Conservation (phyloP, 2,329 filamentous ascomycete species). For the Penicillium hesseltinei region DNA sequence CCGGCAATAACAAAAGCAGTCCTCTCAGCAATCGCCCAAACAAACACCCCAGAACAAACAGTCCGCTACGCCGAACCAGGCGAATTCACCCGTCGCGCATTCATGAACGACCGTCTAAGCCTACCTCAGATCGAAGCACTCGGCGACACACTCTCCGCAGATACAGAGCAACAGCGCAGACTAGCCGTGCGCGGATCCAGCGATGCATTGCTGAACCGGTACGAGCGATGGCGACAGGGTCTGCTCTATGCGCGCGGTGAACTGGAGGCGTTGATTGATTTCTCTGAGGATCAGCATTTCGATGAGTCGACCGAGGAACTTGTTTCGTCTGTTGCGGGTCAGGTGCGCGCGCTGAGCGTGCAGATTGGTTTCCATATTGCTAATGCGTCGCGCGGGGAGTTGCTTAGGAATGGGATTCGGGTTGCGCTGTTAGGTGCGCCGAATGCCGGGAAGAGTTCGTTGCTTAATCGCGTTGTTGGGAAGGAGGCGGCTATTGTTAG, state of each 20-base stretch:
- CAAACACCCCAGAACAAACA: conserved; percentile 20
- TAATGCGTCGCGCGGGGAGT: conserved; percentile 77
- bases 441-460: conserved; percentile 90
- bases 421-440: conserved; percentile 86
- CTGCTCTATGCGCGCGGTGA: conserved; percentile 82
- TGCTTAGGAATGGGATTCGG: conserved; percentile 79
- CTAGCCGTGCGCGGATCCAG: conserved; percentile 77
- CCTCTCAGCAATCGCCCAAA: conserved; percentile 67
- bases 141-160: conserved; percentile 59
- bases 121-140: conserved; percentile 75
- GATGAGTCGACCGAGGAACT: conserved; percentile 78
- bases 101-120: conserved; percentile 80
- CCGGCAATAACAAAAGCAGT: conserved; percentile 85
- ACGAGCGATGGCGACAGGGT: conserved; percentile 76
- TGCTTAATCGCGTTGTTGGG: conserved; percentile 87
- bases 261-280: conserved; percentile 93
- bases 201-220: conserved; percentile 67
- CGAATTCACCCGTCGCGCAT: conserved; percentile 91
- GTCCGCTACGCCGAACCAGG: conserved; percentile 91
- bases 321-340: conserved; percentile 64
- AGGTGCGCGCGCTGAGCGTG: conserved; percentile 61
- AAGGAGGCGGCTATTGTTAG: conserved; percentile 95
- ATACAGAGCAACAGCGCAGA: conserved; percentile 90
- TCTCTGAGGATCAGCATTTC: conserved; percentile 95
- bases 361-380: conserved; percentile 68